Evolutionary conservation across 768 basidiomycete species (phyloP).

Genomic region (Russula compacta): DNA sequence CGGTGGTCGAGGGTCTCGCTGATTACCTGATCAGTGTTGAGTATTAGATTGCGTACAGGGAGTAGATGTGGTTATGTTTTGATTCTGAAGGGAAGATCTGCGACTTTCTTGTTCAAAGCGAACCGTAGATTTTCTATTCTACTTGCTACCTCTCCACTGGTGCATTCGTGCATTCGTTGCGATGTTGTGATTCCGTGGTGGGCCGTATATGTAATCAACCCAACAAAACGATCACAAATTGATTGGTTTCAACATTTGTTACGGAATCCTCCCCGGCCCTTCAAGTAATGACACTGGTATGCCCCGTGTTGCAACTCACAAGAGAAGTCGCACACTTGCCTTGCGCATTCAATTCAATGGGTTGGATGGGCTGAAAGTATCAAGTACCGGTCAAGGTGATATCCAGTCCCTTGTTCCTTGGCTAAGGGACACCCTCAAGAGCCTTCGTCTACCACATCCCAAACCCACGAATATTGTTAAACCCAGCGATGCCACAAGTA

Average conservation of each 20-base stretch:
- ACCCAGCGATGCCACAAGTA: background rate
- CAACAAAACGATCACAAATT: background rate
- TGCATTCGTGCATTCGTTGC: background rate
- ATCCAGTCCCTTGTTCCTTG: conserved; percentile 1
- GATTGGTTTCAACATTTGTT: background rate
- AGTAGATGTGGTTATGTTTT: background rate
- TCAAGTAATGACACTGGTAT: background rate
- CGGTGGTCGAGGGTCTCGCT: conserved; percentile 58
- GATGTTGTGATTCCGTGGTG: background rate
- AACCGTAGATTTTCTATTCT: background rate
- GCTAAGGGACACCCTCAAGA: background rate
- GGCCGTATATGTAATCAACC: background rate
- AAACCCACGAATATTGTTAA: conserved; percentile 3
- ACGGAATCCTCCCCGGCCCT: background rate
- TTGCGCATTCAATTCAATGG: conserved; percentile 11
- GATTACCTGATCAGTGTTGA: conserved; percentile 61
- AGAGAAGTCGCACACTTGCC: background rate
- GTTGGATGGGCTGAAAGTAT: background rate
- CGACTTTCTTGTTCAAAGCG: background rate
- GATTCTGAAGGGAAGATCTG: conserved; percentile 10
- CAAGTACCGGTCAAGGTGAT: background rate
- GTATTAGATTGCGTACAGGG: conserved; percentile 34
- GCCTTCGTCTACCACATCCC: conserved; percentile 7
- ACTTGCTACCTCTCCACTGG: background rate
- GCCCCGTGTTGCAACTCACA: background rate